phyloP scores from a whole-genome alignment of 768 basidiomycete species.

The Amanita polypyramis region DNA sequence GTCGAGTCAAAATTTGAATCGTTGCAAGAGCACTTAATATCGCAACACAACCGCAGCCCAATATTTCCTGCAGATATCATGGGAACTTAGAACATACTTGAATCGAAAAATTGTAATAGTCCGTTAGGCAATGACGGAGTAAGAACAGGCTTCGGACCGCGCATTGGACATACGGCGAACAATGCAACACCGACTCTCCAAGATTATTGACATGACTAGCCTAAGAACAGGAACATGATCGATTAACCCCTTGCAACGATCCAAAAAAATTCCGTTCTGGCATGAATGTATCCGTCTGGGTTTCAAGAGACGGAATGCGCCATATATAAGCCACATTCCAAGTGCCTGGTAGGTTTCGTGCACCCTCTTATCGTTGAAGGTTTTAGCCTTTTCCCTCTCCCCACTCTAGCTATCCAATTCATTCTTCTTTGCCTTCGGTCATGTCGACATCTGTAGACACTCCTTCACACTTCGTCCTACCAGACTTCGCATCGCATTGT shows the following conservation, averaged over 20 bases:
- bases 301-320: background rate
- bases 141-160: background rate
- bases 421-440: background rate
- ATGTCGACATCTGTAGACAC: background rate
- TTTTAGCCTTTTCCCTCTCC: background rate
- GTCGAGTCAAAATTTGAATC: too few relatives aligned
- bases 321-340: background rate
- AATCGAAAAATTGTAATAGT: too few relatives aligned
- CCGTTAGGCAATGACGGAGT: too few relatives aligned
- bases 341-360: background rate
- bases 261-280: background rate
- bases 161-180: background rate
- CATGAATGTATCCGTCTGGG: background rate
- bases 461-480: constrained; percentile 13
- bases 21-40: too few relatives aligned
- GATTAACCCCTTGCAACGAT: background rate
- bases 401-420: background rate
- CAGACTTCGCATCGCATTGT: constrained; percentile 21
- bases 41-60: too few relatives aligned
- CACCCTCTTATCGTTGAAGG: background rate
- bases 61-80: too few relatives aligned
- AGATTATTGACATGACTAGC: background rate
- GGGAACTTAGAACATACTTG: too few relatives aligned
- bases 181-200: background rate
- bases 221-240: background rate